Percentiles rank a stretch among this genome's conserved stretches.
These are phyloP conservation scores for Fragaria ananassa DNA, from an alignment of 306 rosid species.

Conservation along the genomic window DNA sequence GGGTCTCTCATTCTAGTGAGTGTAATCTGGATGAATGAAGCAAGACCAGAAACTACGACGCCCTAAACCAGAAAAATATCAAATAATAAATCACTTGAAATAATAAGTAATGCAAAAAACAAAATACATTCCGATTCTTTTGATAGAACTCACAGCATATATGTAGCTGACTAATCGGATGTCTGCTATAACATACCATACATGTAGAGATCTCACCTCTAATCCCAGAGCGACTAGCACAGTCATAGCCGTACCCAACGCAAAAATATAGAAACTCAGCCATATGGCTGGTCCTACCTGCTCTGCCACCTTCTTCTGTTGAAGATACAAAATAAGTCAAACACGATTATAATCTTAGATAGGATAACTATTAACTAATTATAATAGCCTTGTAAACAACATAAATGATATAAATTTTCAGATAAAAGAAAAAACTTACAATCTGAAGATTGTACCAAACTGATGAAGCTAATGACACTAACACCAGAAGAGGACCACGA, in stretches of 20 bases:
- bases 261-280: background rate
- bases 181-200: background rate
- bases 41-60: background rate
- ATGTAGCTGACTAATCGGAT: background rate
- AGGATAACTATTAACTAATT: background rate
- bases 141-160: background rate
- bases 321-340: background rate
- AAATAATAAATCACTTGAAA: background rate
- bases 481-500: background rate
- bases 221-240: background rate
- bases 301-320: background rate
- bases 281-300: background rate
- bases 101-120: background rate
- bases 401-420: background rate
- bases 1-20: background rate
- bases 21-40: background rate
- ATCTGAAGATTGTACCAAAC: background rate
- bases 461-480: background rate
- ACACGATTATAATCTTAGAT: background rate
- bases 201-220: background rate
- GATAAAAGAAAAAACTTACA: background rate
- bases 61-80: too few relatives aligned
- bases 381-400: background rate
- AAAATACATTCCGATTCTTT: background rate
- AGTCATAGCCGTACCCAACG: background rate